A percentile compares a stretch with the other conserved stretches of the same genome.
Evolutionary conservation across 1,284 basidiomycete genomes (phyloP).

Genomic region (Pascua guehoae): DNA sequence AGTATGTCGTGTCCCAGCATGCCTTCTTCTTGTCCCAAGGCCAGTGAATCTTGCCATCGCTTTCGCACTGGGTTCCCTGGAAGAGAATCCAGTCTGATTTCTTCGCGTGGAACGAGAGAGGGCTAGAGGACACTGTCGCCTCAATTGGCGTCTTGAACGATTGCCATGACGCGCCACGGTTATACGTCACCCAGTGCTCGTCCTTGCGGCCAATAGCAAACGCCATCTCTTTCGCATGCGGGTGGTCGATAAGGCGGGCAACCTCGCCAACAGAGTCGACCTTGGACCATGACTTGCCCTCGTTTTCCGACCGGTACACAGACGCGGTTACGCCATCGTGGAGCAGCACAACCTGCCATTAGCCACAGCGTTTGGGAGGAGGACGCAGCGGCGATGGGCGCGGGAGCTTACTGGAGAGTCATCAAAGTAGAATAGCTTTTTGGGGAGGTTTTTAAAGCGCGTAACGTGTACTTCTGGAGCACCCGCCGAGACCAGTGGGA

Average conservation of each 20-base stretch:
- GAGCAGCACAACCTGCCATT: conserved; percentile 67
- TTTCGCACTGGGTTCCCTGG: conserved; percentile 69
- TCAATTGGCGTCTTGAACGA: conserved; percentile 65
- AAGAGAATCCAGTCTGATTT: conserved; percentile 75
- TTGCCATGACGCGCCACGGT: conserved; percentile 81
- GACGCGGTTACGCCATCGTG: conserved; percentile 69
- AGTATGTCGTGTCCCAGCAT: conserved; percentile 84
- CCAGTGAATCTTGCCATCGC: conserved; percentile 41
- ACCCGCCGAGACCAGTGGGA: background rate
- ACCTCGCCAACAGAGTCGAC: conserved; percentile 66
- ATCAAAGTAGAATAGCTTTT: conserved; percentile 86
- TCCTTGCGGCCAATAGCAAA: conserved; percentile 70
- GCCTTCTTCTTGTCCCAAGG: conserved; percentile 51
- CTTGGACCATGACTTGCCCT: conserved; percentile 75
- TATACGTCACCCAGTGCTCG: conserved; percentile 77
- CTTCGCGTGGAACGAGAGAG: conserved; percentile 80
- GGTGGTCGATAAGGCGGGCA: conserved; percentile 77
- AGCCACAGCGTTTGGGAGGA: background rate
- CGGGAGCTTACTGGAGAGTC: conserved; percentile 66
- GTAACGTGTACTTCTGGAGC: conserved; percentile 47
- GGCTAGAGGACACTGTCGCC: conserved; percentile 60
- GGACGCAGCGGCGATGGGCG: background rate
- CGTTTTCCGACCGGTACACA: conserved; percentile 78
- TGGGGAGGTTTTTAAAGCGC: conserved; percentile 65
- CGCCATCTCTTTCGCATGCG: conserved; percentile 76